Evolutionary conservation across 345 rosid species (phyloP), one percentile per base, ranked within the genome.

Genomic region (Syzygium grande): DNA sequence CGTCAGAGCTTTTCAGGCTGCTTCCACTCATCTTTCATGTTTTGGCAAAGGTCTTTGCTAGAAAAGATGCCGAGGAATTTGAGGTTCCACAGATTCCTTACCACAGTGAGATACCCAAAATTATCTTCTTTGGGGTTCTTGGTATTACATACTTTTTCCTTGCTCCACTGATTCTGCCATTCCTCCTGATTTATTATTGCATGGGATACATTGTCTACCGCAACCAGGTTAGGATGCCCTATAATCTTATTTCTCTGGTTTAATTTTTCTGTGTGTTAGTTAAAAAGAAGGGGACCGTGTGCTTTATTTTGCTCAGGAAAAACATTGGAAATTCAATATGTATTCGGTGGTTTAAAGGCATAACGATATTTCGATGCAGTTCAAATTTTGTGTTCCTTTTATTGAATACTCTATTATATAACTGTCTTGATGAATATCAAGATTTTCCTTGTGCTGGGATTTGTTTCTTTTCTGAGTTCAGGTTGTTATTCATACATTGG

Each of bases 131-230:
- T 73, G 95, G 94, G 90, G 94, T 97, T 90, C 98, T 97, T 53
- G 99, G 99, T 79, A 89, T 92, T 89, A 95, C 96, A 25, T 97
- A 96, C 91, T 96, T 94, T 91, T 93, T 97, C 91, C 98, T 96
- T 22, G 95, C 98, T 59, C 99, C 99, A 29, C 91, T 96, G 84
- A 97, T 95, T 89, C 91, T 97, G 52, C 99, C 99, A 25, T 97
- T 97, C 91, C 89, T 97, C 91, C 91, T 96, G 91, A 94, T 95
- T 89, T 95, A 93, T 92, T 96, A 89, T 89, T 95, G 94, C 92
- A 87, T 97, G 88, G 99, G 99, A 87, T 97, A 94, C 92, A 93
- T 95, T 91, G 95, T 95, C 90, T 95, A 88, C 88, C 98, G 99
- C 86, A 96, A 96, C 94, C 99, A 96, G 96, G 99, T 95, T 88